A percentile compares a stretch with the other conserved stretches of the same genome.
Conservation (phyloP, 2,329 filamentous ascomycete genomes). For the Fusarium sp. region DNA sequence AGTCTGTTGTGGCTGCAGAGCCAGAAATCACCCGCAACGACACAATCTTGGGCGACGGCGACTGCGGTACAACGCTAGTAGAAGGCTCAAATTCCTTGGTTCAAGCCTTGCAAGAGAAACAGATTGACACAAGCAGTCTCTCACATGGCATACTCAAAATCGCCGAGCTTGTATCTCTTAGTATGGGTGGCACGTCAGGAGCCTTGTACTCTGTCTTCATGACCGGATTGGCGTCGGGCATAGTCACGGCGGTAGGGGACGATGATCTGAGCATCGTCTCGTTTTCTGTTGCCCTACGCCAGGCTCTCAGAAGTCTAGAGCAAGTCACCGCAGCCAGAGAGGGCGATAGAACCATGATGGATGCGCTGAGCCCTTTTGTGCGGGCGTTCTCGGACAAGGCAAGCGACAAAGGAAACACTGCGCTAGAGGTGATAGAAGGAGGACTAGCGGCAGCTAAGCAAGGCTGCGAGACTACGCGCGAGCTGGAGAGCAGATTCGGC, state of each 20-base stretch:
- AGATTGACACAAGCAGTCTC: conserved; percentile 1
- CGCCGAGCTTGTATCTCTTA: conserved; percentile 6
- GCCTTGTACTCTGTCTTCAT: conserved; percentile 15
- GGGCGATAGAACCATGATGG: conserved; percentile 23
- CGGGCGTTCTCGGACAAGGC: neutral
- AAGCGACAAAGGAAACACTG: neutral
- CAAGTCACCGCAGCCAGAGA: conserved; percentile 11
- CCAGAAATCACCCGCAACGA: conserved; percentile 18
- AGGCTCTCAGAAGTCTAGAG: conserved; percentile 9
- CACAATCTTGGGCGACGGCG: conserved; percentile 16
- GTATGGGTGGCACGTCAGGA: conserved; percentile 18
- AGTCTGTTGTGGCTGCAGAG: conserved; percentile 4
- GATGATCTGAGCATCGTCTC: neutral
- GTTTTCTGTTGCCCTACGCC: neutral
- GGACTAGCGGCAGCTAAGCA: neutral
- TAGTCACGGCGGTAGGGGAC: neutral
- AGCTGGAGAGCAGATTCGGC: conserved; percentile 9
- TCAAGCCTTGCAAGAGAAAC: conserved; percentile 1
- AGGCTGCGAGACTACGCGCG: conserved; percentile 5
- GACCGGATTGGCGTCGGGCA: conserved; percentile 1
- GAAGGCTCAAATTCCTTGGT: conserved; percentile 6
- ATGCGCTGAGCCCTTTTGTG: conserved; percentile 16
- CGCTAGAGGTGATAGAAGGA: neutral
- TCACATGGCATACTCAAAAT: conserved; percentile 15
- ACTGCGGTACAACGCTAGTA: conserved; percentile 17